Evolutionary conservation across 2,329 filamentous ascomycete species (phyloP).

Genomic region (Hymenotorrendiella dingleyae): DNA sequence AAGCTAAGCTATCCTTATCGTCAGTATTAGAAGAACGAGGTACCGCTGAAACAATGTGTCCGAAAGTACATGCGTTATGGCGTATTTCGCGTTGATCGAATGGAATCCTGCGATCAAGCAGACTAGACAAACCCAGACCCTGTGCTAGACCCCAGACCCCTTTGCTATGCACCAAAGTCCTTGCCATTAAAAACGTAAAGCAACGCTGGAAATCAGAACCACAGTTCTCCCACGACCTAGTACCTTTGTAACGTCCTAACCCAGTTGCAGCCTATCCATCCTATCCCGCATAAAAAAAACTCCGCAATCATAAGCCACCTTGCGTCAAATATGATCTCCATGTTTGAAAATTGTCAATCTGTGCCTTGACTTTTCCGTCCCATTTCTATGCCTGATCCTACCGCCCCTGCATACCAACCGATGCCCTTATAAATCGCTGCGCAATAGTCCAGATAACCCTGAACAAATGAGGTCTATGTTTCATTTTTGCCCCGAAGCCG

Average conservation of each 20-base stretch:
- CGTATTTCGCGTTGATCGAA: too few relatives aligned
- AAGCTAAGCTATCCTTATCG: too few relatives aligned
- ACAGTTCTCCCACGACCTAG: constrained; percentile 11
- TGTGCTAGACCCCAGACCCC: constrained; percentile 21
- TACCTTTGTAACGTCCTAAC: constrained; percentile 11
- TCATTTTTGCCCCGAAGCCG: constrained; percentile 29
- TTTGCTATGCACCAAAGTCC: constrained; percentile 27
- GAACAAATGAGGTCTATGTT: constrained; percentile 27
- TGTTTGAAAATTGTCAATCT: constrained; percentile 13
- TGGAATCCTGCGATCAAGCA: too few relatives aligned
- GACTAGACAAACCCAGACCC: constrained; percentile 18
- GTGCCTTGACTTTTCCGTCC: constrained; percentile 17
- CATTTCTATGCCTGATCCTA: constrained; percentile 26
- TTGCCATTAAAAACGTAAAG: constrained; percentile 12
- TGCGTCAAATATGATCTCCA: constrained; percentile 22
- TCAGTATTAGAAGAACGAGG: too few relatives aligned
- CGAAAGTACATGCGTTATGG: too few relatives aligned
- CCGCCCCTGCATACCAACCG: constrained; percentile 20
- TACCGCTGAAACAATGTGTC: too few relatives aligned
- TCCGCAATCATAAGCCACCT: constrained; percentile 28
- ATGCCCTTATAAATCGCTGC: constrained; percentile 24
- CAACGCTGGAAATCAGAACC: constrained; percentile 13
- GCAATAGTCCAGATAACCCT: constrained; percentile 24
- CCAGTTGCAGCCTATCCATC: constrained; percentile 23
- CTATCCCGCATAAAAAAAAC: constrained; percentile 31